Evolutionary conservation across 768 basidiomycete genomes (phyloP), one percentile per base, ranked within the genome.

Genomic region (Kwoniella pini): DNA sequence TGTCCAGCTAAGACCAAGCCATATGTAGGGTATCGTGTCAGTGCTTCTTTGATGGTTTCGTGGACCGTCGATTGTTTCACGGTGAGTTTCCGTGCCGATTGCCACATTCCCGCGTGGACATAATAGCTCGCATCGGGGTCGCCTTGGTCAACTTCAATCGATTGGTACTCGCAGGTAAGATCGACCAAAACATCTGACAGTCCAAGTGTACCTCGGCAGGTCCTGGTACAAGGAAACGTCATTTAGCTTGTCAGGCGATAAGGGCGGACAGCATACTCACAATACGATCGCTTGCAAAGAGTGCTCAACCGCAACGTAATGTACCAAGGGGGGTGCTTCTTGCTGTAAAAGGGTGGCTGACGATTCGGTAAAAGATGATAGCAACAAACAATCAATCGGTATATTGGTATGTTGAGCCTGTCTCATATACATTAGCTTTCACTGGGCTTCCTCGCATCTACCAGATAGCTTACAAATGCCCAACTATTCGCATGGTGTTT

Each of bases 161-260:
- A 51, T 56, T 70, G 65, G 64, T 79, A 79, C 17, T 70, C 75
- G 70, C 79, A 80, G 10, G 76, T 77, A 21, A 81, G 65, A 55
- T 80, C 80, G 48, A 79, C 71, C 15, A 80, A 72, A n/a, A 80
- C 69, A 62, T 80, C 80, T 2, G 77, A 77, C 4, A 80, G 63
- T 1, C 79, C 80, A 30, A 80, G 71, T 2, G 80, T 75, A 13
- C 77, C 77, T 19, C 77, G 66, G 40, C 75, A 78, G 27, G 77
- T 78, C 24, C 75, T 76, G 53, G 24, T 33, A 39, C 33, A 19
- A 48, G 1, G 19, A 22, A 42, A 17, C 48, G 17, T 11, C 15
- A 11, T 3, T 7, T 30, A 28, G 17, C 22, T 26, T 15, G n/a
- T 4, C n/a, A n/a, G n/a, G n/a, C n/a, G n/a, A n/a, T n/a, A n/a